Evolutionary conservation across 2,329 filamentous ascomycete species (phyloP).

Genomic region (Colletotrichum euphorbiae): DNA sequence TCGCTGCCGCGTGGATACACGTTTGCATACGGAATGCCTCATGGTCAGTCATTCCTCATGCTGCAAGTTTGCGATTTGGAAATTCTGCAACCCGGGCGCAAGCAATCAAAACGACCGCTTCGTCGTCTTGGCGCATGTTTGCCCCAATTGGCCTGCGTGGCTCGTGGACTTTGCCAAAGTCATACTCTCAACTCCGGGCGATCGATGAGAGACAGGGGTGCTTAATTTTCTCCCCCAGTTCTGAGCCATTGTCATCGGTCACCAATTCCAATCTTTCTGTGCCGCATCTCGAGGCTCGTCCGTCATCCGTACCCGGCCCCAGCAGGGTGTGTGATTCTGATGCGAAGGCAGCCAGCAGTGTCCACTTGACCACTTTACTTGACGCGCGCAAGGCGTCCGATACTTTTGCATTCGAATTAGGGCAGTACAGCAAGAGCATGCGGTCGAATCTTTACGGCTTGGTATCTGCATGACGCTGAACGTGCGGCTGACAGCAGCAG

Average conservation of each 20-base stretch:
- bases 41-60: no score
- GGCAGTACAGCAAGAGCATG: background rate
- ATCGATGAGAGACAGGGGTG: slow-evolving; percentile 2
- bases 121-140: no score
- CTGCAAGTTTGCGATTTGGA: no score
- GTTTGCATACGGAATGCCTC: no score
- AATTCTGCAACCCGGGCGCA: no score
- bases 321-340: background rate
- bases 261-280: background rate
- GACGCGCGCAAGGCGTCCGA: background rate
- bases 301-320: background rate
- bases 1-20: no score
- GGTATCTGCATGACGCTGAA: background rate
- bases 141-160: no score
- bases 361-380: background rate
- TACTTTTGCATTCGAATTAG: background rate
- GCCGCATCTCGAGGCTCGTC: background rate
- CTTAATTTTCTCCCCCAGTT: background rate
- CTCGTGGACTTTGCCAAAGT: background rate
- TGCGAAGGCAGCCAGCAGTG: background rate
- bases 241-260: background rate
- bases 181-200: background rate
- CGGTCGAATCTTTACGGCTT: background rate
- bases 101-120: no score
- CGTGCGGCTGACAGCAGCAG: no score